phyloP scores from a whole-genome alignment of 345 rosid species.

The Aquilaria malaccensis region DNA sequence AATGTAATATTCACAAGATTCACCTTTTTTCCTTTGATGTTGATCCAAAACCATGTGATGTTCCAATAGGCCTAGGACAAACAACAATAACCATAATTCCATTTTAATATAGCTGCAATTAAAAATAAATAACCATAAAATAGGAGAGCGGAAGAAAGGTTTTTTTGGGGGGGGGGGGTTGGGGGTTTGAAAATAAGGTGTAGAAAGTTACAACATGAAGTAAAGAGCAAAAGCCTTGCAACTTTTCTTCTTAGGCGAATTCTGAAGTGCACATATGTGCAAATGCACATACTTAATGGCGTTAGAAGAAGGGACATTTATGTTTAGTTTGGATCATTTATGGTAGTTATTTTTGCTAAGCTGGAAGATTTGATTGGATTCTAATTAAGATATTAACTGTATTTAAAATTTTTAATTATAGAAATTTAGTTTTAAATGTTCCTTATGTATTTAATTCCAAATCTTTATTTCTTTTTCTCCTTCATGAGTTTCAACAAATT shows the following conservation, averaged over 20 bases:
- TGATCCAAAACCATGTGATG: slow-evolving; percentile 51
- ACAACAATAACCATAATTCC: slow-evolving; percentile 90
- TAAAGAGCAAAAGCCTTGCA: background rate
- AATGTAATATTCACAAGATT: background rate
- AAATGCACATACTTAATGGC: no score
- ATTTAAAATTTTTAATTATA: no score
- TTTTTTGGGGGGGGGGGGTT: background rate
- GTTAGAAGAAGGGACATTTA: no score
- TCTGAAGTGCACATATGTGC: no score
- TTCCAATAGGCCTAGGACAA: slow-evolving; percentile 91
- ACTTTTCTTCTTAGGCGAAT: background rate
- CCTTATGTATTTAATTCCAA: no score
- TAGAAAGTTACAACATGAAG: background rate
- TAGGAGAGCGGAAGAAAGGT: background rate
- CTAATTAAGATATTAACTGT: no score
- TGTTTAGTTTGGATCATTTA: no score
- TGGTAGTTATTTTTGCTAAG: no score
- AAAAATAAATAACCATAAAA: slow-evolving; percentile 9
- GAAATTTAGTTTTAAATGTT: no score
- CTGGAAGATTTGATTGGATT: no score
- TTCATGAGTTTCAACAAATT: no score
- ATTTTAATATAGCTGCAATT: slow-evolving; percentile 56
- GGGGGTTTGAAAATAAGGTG: background rate
- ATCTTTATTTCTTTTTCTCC: no score
- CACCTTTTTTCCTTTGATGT: slow-evolving; percentile 55